Evolutionary conservation across 768 basidiomycete genomes (phyloP), one percentile per base, ranked within the genome.

Genomic region (Boletus sensibilis): DNA sequence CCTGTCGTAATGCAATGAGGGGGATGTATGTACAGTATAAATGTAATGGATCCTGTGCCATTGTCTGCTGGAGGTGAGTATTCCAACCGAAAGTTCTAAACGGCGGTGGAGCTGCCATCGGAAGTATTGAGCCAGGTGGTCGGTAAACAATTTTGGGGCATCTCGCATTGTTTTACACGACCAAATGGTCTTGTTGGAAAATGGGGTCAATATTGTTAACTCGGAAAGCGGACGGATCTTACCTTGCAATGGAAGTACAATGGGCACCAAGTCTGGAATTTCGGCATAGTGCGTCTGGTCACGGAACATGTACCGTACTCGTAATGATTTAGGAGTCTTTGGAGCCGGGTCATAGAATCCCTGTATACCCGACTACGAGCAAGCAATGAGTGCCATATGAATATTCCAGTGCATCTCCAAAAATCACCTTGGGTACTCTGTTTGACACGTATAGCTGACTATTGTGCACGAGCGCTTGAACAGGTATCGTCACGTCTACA

Each of bases 321-420:
- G 78, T 50, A 94, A 74, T 6, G 76, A 75, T 75, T 95, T 94
- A 46, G 79, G 72, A 52, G 81, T 77, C n/a, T 83, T 84, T 14
- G 90, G 86, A 18, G 86, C 85, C 53, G 90, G 89, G 74, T 96
- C 93, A 67, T 83, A 86, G 76, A 97, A 94, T n/a, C 93, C 93
- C 65, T 91, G 86, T 39, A 96, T 77, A 27, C 84, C 81, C 56
- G 84, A 76, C 90, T 89, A 61, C 33, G 37, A 51, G 35, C 56
- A 53, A 51, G 23, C 54, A 8, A 41, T 59, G 33, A 61, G 55
- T 34, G 18, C 25, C 37, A 53, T 27, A 42, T 34, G 23, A 35
- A 54, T 38, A 31, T 50, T 41, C 41, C 16, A 8, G 14, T 34
- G 9, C 16, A 44, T 41, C 51, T 29, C 46, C 42, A 50, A 42